Base-by-base conservation (phyloP, 352 stramenopile species). In the Pythium periplocum region DNA sequence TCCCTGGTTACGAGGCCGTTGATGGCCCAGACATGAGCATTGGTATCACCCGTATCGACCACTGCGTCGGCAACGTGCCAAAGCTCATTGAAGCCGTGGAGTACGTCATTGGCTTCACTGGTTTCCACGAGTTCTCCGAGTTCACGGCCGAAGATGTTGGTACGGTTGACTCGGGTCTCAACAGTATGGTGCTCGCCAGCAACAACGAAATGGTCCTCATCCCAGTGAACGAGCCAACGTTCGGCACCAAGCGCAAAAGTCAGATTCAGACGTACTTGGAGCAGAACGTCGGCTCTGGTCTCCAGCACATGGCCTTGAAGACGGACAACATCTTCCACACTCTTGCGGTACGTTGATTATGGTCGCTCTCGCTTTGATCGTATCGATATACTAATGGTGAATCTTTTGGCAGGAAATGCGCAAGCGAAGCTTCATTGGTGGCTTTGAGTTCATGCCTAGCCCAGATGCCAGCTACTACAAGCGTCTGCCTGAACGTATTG, bases 261-360 rank as follows among this genome's bases (percentile, higher is more conserved):
- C 92, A 98, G 70, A 98, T 98, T 60, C 90, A 98, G 69, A 98
- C 93, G 6, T 98, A 96, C 66, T 56, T 98, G 6, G 90, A 97
- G 73, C 90, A 98, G 68, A 98, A 98, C 66, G 86, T 96, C 37
- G 96, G 96, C 32, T 54, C 90, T 4, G 96, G 96, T 34, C 71
- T 98, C 40, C 96, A 98, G 78, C 94, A 98, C 78, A 92, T 99
- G 67, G 95, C 95, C n/a, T 77, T 98, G 48, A 98, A 98, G 68
- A 98, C 93, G 2, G 67, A 95, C 66, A 93, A 99, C 69, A 98
- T 99, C 57, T 98, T 99, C 67, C 62, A 82, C 30, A 98, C 95
- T 10, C 70, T 98, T 51, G 68, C 57, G 44, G 59, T 64, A 51
- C n/a, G 57, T 59, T 47, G 36, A 26, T 26, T 26, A 26, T 26